Evolutionary conservation across 2,329 filamentous ascomycete species (phyloP).

Genomic region (Fusarium ambrosium): DNA sequence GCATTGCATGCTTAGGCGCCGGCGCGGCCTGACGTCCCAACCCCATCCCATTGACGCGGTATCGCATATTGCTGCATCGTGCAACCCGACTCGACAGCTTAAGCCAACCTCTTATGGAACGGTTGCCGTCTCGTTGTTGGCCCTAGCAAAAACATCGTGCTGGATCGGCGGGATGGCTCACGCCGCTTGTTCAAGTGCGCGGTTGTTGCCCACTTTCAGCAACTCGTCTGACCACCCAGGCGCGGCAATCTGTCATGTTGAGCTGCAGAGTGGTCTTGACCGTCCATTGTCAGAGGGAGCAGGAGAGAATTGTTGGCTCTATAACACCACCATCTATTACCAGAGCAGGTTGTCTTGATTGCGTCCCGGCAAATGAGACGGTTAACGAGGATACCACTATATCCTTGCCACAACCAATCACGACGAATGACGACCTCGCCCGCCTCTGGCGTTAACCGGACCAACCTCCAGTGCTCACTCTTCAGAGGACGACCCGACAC

Average conservation of each 20-base stretch:
- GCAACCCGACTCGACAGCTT: slow-evolving; percentile 23
- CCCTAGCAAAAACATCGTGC: slow-evolving; percentile 25
- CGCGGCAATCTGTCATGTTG: slow-evolving; percentile 24
- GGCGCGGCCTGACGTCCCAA: slow-evolving; percentile 27
- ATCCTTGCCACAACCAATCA: slow-evolving; percentile 9
- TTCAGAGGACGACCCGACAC: slow-evolving; percentile 5
- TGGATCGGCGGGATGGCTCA: slow-evolving; percentile 28
- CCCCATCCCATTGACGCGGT: slow-evolving; percentile 29
- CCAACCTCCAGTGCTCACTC: not conserved
- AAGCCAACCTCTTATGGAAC: slow-evolving; percentile 30
- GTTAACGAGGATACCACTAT: not conserved
- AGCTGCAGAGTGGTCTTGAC: not conserved
- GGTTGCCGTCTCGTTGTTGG: slow-evolving; percentile 28
- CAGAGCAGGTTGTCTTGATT: not conserved
- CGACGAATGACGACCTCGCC: not conserved
- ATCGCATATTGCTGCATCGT: slow-evolving; percentile 33
- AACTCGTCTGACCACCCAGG: slow-evolving; percentile 22
- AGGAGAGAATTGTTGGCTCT: not conserved
- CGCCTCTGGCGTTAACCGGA: slow-evolving; percentile 5
- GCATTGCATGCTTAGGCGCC: slow-evolving; percentile 46
- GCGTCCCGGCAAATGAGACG: not conserved
- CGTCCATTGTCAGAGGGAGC: not conserved
- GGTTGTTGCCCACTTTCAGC: slow-evolving; percentile 33
- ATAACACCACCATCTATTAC: slow-evolving; percentile 2
- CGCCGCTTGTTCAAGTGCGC: slow-evolving; percentile 25